Evolutionary conservation across 768 basidiomycete species (phyloP), one percentile per base, ranked within the genome.

Genomic region (Auricularia sp.): DNA sequence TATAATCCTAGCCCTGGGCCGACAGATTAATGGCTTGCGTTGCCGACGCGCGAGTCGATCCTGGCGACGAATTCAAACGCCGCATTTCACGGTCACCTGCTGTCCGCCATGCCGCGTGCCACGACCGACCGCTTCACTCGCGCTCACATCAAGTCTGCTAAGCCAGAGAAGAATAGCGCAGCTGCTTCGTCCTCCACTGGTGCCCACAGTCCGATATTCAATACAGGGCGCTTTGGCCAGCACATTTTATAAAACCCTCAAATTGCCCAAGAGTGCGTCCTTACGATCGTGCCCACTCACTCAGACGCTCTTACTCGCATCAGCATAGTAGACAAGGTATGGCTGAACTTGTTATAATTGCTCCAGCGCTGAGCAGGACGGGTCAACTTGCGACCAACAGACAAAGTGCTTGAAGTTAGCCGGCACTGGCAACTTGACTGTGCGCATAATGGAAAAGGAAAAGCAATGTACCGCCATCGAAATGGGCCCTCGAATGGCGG

Each of bases 401-500:
- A 98, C 75, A 90, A 91, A 70, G 94, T 98, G 42, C 85, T 99
- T 61, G 96, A 98, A 77, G 93, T 98, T 59, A 96, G 95, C 71
- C 95, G 96, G 96, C 75, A 98, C 96, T 7, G 96, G 97, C 68
- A 98, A 99, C 74, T 75, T 98, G 71, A 98, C 97, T 0, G 88
- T 97, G 21, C 82, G 90, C 71, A 99, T 98, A 65, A 77, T 99
- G 33, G 92, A 96, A 71, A 89, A 93, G 74, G 90, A 90, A 63
- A 93, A 94, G 73, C 88, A 90, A 77, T 89, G 92, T 34, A 92
- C 91, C 0, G 96, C 95, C 1, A 86, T 98, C 29, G 97, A 99
- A 77, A 92, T 93, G 89, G 97, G 98, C 72, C 97, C 97, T 68
- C 86, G 97, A 16, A 98, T 98, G 96, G 96, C 97, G 14, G 94